Evolutionary conservation across 345 rosid genomes (phyloP).

Genomic region (Rhodamnia argentea): DNA sequence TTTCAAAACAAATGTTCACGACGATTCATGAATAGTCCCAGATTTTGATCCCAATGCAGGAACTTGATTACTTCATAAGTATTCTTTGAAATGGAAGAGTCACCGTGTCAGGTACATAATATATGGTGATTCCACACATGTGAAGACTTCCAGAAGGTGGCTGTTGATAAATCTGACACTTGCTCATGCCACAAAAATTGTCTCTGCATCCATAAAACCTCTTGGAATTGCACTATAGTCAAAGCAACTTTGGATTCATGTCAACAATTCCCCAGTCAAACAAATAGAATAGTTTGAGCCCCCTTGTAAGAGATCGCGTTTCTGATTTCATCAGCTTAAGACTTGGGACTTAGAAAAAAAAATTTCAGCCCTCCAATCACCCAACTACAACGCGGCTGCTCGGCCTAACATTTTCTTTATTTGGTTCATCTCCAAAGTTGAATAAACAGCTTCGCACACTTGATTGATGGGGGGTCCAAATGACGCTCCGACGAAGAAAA

Average conservation of each 20-base stretch:
- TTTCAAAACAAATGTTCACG: background rate
- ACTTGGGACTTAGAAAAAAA: background rate
- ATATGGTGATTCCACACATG: background rate
- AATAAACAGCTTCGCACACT: background rate
- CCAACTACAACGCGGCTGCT: background rate
- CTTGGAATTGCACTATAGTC: background rate
- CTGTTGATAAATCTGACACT: background rate
- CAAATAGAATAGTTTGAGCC: background rate
- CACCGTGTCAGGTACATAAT: background rate
- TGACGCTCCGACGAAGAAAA: background rate
- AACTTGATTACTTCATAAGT: background rate
- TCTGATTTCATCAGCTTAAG: background rate
- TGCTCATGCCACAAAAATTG: background rate
- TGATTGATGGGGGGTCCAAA: background rate
- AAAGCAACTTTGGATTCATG: background rate
- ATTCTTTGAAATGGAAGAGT: background rate
- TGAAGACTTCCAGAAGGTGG: background rate
- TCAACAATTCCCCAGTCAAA: background rate
- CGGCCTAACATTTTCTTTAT: background rate
- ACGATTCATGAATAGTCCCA: background rate
- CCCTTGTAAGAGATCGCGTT: background rate
- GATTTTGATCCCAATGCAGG: background rate
- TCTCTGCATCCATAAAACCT: background rate
- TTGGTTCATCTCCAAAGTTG: background rate
- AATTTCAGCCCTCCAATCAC: background rate